A percentile compares a stretch with the other conserved stretches of the same genome.
Evolutionary conservation across 2,329 filamentous ascomycete genomes (phyloP).

Genomic region (Alternaria incomplexa): DNA sequence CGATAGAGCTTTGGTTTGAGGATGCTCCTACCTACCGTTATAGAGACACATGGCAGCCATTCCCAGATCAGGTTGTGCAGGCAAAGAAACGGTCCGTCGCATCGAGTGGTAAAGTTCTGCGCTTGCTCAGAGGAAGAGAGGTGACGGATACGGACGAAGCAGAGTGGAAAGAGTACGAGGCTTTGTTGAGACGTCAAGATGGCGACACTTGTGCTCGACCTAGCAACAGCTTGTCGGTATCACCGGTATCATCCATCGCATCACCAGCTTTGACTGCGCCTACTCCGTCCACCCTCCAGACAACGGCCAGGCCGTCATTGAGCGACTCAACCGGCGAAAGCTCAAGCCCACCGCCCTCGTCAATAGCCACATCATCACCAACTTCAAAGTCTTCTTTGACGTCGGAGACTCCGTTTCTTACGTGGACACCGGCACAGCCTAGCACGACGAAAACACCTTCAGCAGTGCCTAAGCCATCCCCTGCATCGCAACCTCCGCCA

Average conservation of each 20-base stretch:
- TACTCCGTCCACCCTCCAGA: not conserved
- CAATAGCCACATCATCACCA: not conserved
- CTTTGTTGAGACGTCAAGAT: not conserved
- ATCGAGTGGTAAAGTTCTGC: not conserved
- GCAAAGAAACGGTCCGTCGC: not conserved
- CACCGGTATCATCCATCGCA: not conserved
- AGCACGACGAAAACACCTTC: not conserved
- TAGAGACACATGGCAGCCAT: not conserved
- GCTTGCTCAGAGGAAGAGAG: not conserved
- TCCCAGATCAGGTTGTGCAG: not conserved
- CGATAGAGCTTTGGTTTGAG: not conserved
- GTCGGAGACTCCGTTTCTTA: not conserved
- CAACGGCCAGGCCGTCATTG: not conserved
- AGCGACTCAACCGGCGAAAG: not conserved
- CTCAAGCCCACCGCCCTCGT: not conserved
- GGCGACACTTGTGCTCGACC: not conserved
- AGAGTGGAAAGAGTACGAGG: not conserved
- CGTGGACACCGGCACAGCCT: not conserved
- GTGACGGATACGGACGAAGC: not conserved
- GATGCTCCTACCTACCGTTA: not conserved
- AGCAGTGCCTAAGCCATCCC: not conserved
- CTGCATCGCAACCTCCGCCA: not conserved
- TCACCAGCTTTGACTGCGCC: not conserved
- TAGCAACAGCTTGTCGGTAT: not conserved
- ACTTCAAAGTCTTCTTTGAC: not conserved